Conservation (phyloP, 768 basidiomycete genomes). For the Mycena rebaudengoi region DNA sequence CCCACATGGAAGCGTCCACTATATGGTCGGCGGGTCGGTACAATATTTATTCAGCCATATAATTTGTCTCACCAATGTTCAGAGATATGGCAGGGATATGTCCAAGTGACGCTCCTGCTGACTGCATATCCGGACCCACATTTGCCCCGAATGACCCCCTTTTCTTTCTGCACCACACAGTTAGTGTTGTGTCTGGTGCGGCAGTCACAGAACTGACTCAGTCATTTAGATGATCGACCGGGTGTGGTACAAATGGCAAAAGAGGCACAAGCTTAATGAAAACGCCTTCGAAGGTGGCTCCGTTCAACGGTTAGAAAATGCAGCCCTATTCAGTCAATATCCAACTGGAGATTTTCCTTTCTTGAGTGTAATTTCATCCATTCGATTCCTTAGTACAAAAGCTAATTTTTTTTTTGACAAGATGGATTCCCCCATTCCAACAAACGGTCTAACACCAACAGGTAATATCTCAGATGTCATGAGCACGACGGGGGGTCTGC, state of each 20-base stretch:
- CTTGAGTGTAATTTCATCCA: not conserved
- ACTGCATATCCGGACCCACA: conserved; percentile 35
- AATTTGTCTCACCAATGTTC: not conserved
- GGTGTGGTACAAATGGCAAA: conserved; percentile 48
- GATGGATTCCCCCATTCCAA: conserved; percentile 34
- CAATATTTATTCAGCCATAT: not conserved
- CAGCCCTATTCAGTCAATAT: conserved; percentile 30
- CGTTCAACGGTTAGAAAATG: conserved; percentile 33
- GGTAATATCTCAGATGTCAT: conserved; percentile 37
- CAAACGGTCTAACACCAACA: conserved; percentile 36
- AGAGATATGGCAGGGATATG: conserved; percentile 41
- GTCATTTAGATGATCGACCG: conserved; percentile 43
- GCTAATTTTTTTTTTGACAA: not conserved
- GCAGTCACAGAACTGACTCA: no score
- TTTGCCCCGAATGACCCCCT: conserved; percentile 45
- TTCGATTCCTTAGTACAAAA: conserved; percentile 25
- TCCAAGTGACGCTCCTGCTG: conserved; percentile 31
- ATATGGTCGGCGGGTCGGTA: conserved; percentile 39
- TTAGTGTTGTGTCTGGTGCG: no score
- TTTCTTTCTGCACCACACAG: conserved; percentile 46
- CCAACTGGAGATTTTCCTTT: conserved; percentile 33
- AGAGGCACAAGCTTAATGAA: conserved; percentile 29
- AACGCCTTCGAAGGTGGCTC: conserved; percentile 41
- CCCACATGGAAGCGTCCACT: conserved; percentile 39
- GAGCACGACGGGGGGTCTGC: conserved; percentile 37